Evolutionary conservation across 129 eudicot genomes (phyloP).

Genomic region (Centrapalus pauciflorus): DNA sequence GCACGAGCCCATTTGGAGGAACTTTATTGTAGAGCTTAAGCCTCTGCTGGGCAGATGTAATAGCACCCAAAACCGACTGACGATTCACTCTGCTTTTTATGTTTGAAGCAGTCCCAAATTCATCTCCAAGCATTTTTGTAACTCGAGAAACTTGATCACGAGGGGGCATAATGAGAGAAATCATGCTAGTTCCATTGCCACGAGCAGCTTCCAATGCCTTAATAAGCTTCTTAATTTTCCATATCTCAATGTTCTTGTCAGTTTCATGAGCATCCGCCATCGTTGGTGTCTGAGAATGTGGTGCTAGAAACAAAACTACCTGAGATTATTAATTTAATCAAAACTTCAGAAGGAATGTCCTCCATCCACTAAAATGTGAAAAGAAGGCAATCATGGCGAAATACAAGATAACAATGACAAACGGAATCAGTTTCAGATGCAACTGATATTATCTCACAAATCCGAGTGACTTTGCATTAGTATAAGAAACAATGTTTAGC

Average conservation of each 20-base stretch:
- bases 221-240: conserved; percentile 41
- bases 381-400: background rate
- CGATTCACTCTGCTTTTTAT: conserved; percentile 39
- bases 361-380: background rate
- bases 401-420: background rate
- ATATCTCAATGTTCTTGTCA: conserved; percentile 37
- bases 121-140: conserved; percentile 41
- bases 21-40: conserved; percentile 39
- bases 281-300: background rate
- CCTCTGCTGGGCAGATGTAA: conserved; percentile 37
- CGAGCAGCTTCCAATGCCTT: conserved; percentile 38
- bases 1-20: conserved; percentile 43
- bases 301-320: background rate
- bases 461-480: too few species aligned
- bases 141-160: conserved; percentile 38
- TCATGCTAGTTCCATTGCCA: conserved; percentile 44
- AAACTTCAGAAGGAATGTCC: background rate
- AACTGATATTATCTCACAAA: too few species aligned
- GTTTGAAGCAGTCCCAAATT: conserved; percentile 41
- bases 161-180: conserved; percentile 42
- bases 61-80: conserved; percentile 38
- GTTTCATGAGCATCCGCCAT: conserved; percentile 35
- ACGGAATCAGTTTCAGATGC: too few species aligned
- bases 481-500: too few species aligned
- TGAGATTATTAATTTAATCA: background rate